A percentile compares a stretch with the other conserved stretches of the same genome.
phyloP scores from a whole-genome alignment of 495 filamentous ascomycete species.

The Neurospora sp. region DNA sequence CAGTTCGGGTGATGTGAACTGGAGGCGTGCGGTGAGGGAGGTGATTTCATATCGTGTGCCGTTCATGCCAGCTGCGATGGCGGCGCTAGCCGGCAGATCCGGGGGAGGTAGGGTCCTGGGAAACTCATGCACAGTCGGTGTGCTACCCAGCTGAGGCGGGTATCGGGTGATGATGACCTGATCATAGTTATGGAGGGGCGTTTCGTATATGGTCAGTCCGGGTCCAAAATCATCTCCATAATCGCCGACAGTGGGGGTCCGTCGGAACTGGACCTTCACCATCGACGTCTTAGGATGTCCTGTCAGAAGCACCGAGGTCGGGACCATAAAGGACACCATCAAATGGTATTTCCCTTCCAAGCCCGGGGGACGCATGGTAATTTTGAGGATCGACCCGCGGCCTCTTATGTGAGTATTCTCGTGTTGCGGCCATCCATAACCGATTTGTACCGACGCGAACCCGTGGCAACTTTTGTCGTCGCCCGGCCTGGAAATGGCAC shows the following conservation, averaged over 20 bases:
- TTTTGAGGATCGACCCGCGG: slow-evolving; percentile 15
- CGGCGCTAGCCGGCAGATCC: background rate
- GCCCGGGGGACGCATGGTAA: slow-evolving; percentile 18
- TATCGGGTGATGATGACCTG: slow-evolving; percentile 26
- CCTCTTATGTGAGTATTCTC: slow-evolving; percentile 10
- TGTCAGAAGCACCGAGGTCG: slow-evolving; percentile 15
- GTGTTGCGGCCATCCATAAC: slow-evolving; percentile 18
- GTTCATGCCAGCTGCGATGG: background rate
- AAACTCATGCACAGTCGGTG: background rate
- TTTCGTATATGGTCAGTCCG: slow-evolving; percentile 14
- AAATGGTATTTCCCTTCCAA: slow-evolving; percentile 26
- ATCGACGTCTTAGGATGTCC: slow-evolving; percentile 9
- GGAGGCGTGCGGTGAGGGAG: slow-evolving; percentile 8
- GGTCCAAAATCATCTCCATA: slow-evolving; percentile 1
- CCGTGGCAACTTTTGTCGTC: background rate
- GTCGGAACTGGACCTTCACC: slow-evolving; percentile 15
- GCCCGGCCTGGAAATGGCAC: slow-evolving; percentile 2
- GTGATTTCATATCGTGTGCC: background rate
- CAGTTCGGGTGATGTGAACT: background rate
- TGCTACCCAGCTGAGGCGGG: background rate
- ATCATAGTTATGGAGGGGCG: slow-evolving; percentile 13
- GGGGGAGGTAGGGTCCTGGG: background rate
- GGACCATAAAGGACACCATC: slow-evolving; percentile 26
- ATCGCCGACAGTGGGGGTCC: background rate
- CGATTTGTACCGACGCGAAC: slow-evolving; percentile 22